Conservation (phyloP, 2,329 filamentous ascomycete genomes). For the Huntiella savannae region DNA sequence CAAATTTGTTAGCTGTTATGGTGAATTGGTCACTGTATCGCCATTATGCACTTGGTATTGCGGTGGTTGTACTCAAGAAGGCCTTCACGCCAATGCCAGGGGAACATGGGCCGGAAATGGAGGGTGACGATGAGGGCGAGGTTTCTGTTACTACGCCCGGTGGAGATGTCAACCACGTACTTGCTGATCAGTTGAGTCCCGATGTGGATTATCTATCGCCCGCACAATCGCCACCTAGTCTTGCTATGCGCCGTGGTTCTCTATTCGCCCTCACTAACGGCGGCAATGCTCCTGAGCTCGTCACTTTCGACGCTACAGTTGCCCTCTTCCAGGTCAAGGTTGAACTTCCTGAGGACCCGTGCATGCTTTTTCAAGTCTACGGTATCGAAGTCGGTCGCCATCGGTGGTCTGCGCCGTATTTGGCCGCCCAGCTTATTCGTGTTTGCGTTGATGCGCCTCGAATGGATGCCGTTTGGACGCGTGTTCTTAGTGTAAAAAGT, state of each 20-base stretch:
- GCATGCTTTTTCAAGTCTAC: conserved; percentile 77
- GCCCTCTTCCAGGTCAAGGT: conserved; percentile 74
- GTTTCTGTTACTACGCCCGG: background rate
- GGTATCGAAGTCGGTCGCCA: conserved; percentile 66
- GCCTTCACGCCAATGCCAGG: conserved; percentile 13
- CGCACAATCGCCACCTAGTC: conserved; percentile 14
- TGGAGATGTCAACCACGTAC: background rate
- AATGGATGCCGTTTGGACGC: conserved; percentile 67
- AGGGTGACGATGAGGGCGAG: background rate
- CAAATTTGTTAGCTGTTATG: conserved; percentile 58
- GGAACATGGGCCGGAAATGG: conserved; percentile 6
- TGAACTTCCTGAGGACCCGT: conserved; percentile 73
- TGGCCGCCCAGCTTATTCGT: conserved; percentile 59
- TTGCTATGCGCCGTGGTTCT: conserved; percentile 5
- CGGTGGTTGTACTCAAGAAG: conserved; percentile 46
- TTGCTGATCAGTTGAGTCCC: conserved; percentile 13
- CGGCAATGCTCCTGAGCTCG: conserved; percentile 35
- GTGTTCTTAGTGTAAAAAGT: conserved; percentile 66
- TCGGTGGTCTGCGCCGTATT: conserved; percentile 69
- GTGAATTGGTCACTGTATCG: conserved; percentile 85
- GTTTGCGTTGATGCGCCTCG: conserved; percentile 75
- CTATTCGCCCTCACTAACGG: background rate
- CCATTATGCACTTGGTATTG: conserved; percentile 77
- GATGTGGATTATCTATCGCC: conserved; percentile 20
- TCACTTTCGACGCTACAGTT: conserved; percentile 67